phyloP scores from a whole-genome alignment of 306 rosid genomes.

The Hippophae gyantsensis region DNA sequence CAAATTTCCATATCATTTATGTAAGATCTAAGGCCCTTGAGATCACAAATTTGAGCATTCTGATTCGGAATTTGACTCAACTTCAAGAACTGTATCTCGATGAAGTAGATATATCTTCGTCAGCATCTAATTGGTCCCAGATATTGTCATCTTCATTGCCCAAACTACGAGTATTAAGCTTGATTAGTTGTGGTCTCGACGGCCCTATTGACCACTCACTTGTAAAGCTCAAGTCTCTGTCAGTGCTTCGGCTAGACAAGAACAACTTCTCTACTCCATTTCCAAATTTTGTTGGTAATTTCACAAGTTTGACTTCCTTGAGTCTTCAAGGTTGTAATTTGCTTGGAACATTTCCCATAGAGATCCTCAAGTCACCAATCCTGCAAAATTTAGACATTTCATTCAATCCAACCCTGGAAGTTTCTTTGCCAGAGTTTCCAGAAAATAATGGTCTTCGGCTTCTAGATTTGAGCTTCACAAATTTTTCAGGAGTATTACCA shows the following conservation, averaged over 20 bases:
- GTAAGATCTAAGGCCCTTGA: conserved; percentile 16
- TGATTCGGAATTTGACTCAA: conserved; percentile 22
- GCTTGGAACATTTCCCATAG: conserved; percentile 20
- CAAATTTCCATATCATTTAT: not conserved
- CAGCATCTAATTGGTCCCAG: conserved; percentile 20
- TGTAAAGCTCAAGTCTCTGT: conserved; percentile 15
- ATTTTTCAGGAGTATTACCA: conserved; percentile 24
- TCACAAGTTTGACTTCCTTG: conserved; percentile 17
- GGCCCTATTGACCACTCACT: conserved; percentile 27
- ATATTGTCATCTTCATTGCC: conserved; percentile 9
- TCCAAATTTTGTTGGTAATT: conserved; percentile 20
- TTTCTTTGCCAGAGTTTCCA: conserved; percentile 30
- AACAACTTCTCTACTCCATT: conserved; percentile 19
- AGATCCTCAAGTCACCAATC: conserved; percentile 21
- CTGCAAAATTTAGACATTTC: conserved; percentile 25
- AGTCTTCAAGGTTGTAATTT: conserved; percentile 6
- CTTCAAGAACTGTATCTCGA: conserved; percentile 22
- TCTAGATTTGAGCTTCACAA: conserved; percentile 8
- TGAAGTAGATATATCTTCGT: conserved; percentile 17
- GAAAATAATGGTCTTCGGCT: conserved; percentile 1
- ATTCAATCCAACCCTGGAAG: conserved; percentile 12
- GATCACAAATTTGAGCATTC: conserved; percentile 16
- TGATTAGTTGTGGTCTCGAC: conserved; percentile 8
- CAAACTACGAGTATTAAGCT: conserved; percentile 18
- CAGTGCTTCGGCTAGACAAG: conserved; percentile 14